A percentile compares a stretch with the other conserved stretches of the same genome.
These are phyloP conservation scores for Afroboletus lepidellus DNA, from an alignment of 1,284 basidiomycete species.

Conservation along the genomic window DNA sequence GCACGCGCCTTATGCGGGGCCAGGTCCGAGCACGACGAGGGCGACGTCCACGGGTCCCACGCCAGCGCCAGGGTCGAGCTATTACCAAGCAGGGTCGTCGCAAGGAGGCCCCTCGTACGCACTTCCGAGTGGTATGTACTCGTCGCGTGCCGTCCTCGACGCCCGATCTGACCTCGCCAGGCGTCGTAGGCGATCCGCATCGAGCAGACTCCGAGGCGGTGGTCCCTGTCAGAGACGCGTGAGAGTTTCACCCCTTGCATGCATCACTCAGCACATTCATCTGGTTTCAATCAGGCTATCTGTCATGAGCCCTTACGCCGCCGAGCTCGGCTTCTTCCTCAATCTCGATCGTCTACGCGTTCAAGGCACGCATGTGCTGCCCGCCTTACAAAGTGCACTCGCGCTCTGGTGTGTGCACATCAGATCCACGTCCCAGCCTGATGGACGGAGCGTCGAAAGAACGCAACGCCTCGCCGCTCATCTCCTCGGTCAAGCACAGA, in stretches of 20 bases:
- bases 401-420: conserved; percentile 40
- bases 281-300: conserved; percentile 15
- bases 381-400: conserved; percentile 35
- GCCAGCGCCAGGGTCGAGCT: not conserved
- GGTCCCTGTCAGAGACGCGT: conserved; percentile 11
- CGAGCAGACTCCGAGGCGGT: conserved; percentile 3
- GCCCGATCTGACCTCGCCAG: not conserved
- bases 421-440: conserved; percentile 18
- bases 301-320: conserved; percentile 21
- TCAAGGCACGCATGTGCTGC: conserved; percentile 23
- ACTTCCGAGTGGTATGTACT: conserved; percentile 6
- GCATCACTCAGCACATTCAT: not conserved
- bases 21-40: not conserved
- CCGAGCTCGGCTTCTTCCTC: conserved; percentile 36
- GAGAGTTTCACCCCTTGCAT: not conserved
- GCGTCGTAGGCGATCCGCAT: not conserved
- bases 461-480: conserved; percentile 12
- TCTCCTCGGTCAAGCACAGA: conserved; percentile 35
- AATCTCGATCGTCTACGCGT: conserved; percentile 30
- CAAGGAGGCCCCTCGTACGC: not conserved
- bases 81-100: not conserved
- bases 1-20: conserved; percentile 32
- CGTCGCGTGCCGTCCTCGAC: not conserved
- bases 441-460: conserved; percentile 8
- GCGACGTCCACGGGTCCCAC: not conserved